Base-by-base conservation (phyloP, 1,284 basidiomycete genomes). In the Gymnopus androsaceus region DNA sequence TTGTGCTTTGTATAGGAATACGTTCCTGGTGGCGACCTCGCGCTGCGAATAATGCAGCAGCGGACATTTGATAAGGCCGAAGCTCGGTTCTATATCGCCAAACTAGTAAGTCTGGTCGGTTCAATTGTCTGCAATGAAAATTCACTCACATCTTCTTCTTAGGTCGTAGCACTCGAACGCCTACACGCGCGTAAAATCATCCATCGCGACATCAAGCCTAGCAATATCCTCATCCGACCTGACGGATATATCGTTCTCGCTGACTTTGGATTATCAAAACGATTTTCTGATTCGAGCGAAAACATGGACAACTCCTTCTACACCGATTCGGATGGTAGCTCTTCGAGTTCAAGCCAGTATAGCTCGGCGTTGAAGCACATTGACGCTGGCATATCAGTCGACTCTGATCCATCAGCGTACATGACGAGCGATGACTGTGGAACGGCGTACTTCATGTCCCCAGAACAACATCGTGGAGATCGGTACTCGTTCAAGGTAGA, bases 201-300 rank as follows among this genome's bases (percentile, higher is more conserved):
- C 8, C 65, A 69, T 31, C 63, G 66, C 7, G 67, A 67, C 54
- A 51, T 69, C 48, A 68, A 67, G 44, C 67, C 62, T 0, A 54
- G 54, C 19, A 68, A 68, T 37, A 64, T 68, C 19, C 44, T 66
- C 15, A 57, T 69, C 30, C 56, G 61, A 6, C 25, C 58, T 1
- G 47, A 60, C 5, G 66, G 67, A 2, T 63, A 68, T 40, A 36
- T 68, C 23, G 57, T 61, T 7, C 52, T 69, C 8, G 59, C 61
- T 1, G 67, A 65, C 47, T 64, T 67, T 51, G 64, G 67, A 0
- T 41, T 61, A 6, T 55, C 67, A 3, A 63, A 55, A 21, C 45
- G 37, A 17, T 61, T 67, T 33, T 48, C 15, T 30, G 30, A 34
- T 31, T 37, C 28, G 9, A 44, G 34, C 3, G 37, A 36, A 19